These are phyloP conservation scores for Globisporangium viniferum DNA, from an alignment of 352 stramenopile species.

Conservation along the genomic window DNA sequence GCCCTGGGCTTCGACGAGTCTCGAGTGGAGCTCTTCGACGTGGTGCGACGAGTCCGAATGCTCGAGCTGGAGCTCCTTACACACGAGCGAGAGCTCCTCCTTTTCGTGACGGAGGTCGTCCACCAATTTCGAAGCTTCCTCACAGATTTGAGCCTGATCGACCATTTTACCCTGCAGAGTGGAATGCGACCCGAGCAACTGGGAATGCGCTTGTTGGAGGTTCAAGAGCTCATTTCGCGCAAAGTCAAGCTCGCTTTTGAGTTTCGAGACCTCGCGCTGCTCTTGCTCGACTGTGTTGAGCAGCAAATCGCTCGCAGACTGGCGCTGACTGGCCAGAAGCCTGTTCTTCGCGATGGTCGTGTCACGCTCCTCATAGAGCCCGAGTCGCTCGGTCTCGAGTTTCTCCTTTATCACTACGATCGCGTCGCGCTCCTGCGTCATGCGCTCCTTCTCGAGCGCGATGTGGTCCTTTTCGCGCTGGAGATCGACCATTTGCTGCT, in stretches of 20 bases:
- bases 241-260: conserved; percentile 4
- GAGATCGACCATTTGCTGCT: conserved; percentile 15
- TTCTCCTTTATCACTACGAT: conserved; percentile 10
- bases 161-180: conserved; percentile 24
- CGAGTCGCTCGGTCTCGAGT: conserved; percentile 2
- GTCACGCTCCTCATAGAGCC: conserved; percentile 16
- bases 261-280: background rate
- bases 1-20: conserved; percentile 44
- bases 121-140: conserved; percentile 23
- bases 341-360: background rate
- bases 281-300: conserved; percentile 7
- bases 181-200: conserved; percentile 15
- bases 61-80: conserved; percentile 50
- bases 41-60: conserved; percentile 45
- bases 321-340: conserved; percentile 4
- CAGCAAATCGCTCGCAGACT: background rate
- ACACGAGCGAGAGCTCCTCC: conserved; percentile 34
- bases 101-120: conserved; percentile 40
- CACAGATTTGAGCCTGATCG: conserved; percentile 19
- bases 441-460: background rate
- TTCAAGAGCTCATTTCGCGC: conserved; percentile 14
- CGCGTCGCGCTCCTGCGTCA: conserved; percentile 25
- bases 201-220: conserved; percentile 16
- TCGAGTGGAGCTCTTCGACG: conserved; percentile 52
- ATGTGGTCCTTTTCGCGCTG: conserved; percentile 8